These are phyloP conservation scores for Pochonia chlamydosporia DNA, from an alignment of 2,329 filamentous ascomycete species.

Conservation along the genomic window DNA sequence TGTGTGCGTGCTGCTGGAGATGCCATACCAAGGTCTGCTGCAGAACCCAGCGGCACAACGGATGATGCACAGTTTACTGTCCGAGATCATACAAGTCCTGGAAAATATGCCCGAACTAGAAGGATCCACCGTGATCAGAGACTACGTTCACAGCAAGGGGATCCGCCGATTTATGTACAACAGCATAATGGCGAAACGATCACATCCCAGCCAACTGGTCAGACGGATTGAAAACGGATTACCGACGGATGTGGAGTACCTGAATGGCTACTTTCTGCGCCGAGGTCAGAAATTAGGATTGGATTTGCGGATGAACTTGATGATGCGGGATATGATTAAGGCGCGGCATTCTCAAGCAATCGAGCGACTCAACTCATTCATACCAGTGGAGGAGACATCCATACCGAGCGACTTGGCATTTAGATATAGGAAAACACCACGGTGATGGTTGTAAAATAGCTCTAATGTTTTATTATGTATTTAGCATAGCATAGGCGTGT, in stretches of 20 bases:
- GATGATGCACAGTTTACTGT: conserved; percentile 64
- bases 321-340: conserved; percentile 67
- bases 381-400: conserved; percentile 31
- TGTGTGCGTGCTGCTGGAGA: conserved; percentile 72
- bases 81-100: conserved; percentile 70
- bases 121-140: conserved; percentile 49
- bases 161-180: conserved; percentile 53
- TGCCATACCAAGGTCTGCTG: conserved; percentile 65
- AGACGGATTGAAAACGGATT: conserved; percentile 55
- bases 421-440: conserved; percentile 14
- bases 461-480: background rate
- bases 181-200: conserved; percentile 36
- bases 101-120: conserved; percentile 68
- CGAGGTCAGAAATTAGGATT: conserved; percentile 69
- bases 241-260: conserved; percentile 71
- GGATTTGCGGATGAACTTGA: conserved; percentile 64
- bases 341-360: conserved; percentile 48
- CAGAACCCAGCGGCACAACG: conserved; percentile 59
- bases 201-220: conserved; percentile 58
- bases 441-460: background rate
- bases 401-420: conserved; percentile 17
- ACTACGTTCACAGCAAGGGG: conserved; percentile 51
- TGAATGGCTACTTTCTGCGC: conserved; percentile 82
- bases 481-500: conserved; percentile 10
- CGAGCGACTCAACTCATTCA: conserved; percentile 24